Base-by-base conservation (phyloP, 1,139 yeast genomes). In the Debaryomyces udenii region DNA sequence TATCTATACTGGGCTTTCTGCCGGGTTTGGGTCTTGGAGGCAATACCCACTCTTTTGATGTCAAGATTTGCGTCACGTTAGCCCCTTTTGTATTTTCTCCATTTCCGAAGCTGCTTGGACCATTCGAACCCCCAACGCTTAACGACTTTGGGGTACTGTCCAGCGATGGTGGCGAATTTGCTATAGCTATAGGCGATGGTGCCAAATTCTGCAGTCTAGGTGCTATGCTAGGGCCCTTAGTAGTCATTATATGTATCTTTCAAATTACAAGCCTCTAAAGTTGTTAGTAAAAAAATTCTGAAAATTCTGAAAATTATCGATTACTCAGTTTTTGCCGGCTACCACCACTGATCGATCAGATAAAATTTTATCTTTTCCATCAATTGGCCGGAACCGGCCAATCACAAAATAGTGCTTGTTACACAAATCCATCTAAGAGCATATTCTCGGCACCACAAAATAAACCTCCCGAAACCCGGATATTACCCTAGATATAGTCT, bases 11-110 rank as follows among this genome's bases (percentile, higher is more conserved):
- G 9, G 96, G 96, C 62, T 88, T 88, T 45, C 96, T 69, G 9
- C 96, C 96, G 0, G 96, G 96, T 59, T 87, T 88, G 4, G 95
- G 94, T 44, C 96, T 68, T 9, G 96, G 96, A 2, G 96, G 96
- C 27, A 90, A 70, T 11, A 87, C 91, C 95, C 96, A 90, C 52
- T 83, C 88, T 53, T 80, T 86, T n/a, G 95, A 86, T 1, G 95
- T 83, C 47, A 78, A 78, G 18, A 83, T 81, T 52, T 67, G 75
- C 10, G 71, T 64, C 9, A 50, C 47, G 4, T 42, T 39, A 1
- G 39, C 16, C 17, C 28, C 32, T 3, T 11, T 18, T 3, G 33
- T 13, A 9, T 14, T 24, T 7, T 26, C 30, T 16, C 30, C 18
- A 13, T 13, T 10, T 18, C 30, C 11, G 15, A 26, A 2, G 7